phyloP scores from a whole-genome alignment of 495 filamentous ascomycete species.

The Aspergillus hancockii region DNA sequence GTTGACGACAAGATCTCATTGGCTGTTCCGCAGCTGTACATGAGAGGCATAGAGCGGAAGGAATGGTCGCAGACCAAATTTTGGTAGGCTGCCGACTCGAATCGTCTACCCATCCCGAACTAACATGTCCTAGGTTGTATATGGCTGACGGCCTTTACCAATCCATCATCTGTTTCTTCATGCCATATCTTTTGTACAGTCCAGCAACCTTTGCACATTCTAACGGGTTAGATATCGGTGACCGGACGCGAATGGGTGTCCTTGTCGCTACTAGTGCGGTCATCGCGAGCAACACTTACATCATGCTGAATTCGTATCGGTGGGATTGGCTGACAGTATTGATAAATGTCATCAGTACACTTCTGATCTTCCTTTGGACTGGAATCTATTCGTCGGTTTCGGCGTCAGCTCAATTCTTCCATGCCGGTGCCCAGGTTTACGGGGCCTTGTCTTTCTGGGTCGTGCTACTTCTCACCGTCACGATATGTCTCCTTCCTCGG shows the following conservation, averaged over 20 bases:
- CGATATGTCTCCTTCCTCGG: slow-evolving; percentile 80
- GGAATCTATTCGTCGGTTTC: slow-evolving; percentile 80
- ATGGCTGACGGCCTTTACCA: slow-evolving; percentile 96
- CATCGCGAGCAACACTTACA: slow-evolving; percentile 84
- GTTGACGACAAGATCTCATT: slow-evolving; percentile 92
- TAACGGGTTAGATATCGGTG: slow-evolving; percentile 71
- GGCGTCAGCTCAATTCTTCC: slow-evolving; percentile 71
- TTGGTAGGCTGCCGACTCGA: slow-evolving; percentile 61
- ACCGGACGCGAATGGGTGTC: slow-evolving; percentile 78
- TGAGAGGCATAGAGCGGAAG: slow-evolving; percentile 90
- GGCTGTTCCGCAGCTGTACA: slow-evolving; percentile 92
- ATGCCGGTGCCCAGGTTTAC: slow-evolving; percentile 76
- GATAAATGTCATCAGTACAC: slow-evolving; percentile 75
- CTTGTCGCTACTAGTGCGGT: slow-evolving; percentile 79
- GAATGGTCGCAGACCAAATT: slow-evolving; percentile 98
- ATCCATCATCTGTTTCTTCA: slow-evolving; percentile 88
- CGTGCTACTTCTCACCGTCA: slow-evolving; percentile 68
- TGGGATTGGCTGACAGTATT: slow-evolving; percentile 96
- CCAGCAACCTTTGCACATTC: slow-evolving; percentile 64
- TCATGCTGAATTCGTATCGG: slow-evolving; percentile 91
- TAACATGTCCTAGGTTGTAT: slow-evolving; percentile 67
- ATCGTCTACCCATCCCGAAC: slow-evolving; percentile 9
- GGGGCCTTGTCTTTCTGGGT: slow-evolving; percentile 84
- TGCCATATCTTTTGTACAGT: slow-evolving; percentile 78
- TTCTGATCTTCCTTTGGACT: slow-evolving; percentile 96